phyloP scores from a whole-genome alignment of 1,284 basidiomycete species.

The Bondarzewia mesenterica region DNA sequence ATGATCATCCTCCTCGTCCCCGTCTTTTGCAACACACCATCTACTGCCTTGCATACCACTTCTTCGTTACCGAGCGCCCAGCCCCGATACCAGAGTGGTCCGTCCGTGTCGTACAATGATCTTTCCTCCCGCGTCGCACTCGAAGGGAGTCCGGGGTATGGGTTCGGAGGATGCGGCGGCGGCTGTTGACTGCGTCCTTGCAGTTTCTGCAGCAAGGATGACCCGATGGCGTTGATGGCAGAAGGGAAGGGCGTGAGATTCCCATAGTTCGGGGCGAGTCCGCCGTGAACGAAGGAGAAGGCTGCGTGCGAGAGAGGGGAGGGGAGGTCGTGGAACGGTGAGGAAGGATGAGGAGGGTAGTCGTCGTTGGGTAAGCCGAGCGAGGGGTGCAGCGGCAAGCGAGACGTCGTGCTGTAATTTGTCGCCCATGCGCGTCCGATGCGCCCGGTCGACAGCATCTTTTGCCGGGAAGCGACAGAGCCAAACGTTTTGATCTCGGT shows the following conservation, averaged over 20 bases:
- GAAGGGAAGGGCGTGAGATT: constrained; percentile 74
- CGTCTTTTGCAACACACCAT: constrained; percentile 59
- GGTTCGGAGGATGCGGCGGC: constrained; percentile 72
- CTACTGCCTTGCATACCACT: constrained; percentile 63
- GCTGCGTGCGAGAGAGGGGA: constrained; percentile 64
- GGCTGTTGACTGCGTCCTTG: constrained; percentile 56
- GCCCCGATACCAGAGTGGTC: constrained; percentile 87
- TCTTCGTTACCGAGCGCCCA: constrained; percentile 73
- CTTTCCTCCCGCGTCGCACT: constrained; percentile 60
- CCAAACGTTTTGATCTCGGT: constrained; percentile 79
- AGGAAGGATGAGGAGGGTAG: constrained; percentile 37
- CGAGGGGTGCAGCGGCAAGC: constrained; percentile 69
- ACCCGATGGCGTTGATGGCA: constrained; percentile 68
- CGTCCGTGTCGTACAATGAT: constrained; percentile 29
- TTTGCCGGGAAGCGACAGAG: constrained; percentile 58
- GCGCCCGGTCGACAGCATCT: constrained; percentile 64
- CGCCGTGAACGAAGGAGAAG: constrained; percentile 83
- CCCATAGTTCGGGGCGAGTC: constrained; percentile 67
- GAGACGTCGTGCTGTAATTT: constrained; percentile 81
- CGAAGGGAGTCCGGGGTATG: constrained; percentile 69
- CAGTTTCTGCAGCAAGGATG: constrained; percentile 57
- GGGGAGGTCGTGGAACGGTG: constrained; percentile 10
- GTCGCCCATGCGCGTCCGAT: constrained; percentile 79
- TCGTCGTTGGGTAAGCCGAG: constrained; percentile 68
- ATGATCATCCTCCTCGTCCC: constrained; percentile 84